Conservation (phyloP, 2,329 filamentous ascomycete genomes). For the Exophiala calicioides region DNA sequence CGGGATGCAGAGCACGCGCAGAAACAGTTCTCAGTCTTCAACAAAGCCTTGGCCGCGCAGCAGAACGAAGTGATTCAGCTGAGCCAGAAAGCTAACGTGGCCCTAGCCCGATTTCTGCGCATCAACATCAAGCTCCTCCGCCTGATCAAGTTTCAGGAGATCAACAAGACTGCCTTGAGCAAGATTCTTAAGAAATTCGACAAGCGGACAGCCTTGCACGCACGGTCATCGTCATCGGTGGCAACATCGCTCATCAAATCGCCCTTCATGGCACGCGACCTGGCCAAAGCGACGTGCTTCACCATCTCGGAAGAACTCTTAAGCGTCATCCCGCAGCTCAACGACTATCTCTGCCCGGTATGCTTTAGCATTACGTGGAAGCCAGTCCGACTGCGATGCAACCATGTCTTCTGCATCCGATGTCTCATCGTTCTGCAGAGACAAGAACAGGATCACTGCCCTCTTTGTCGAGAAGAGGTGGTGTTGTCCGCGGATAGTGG, state of each 20-base stretch:
- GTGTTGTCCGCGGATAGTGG: constrained; percentile 69
- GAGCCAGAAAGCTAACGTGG: constrained; percentile 63
- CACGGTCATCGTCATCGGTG: constrained; percentile 51
- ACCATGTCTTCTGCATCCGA: constrained; percentile 79
- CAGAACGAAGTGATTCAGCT: constrained; percentile 65
- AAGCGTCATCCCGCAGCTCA: constrained; percentile 73
- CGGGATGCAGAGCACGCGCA: constrained; percentile 67
- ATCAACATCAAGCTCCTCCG: constrained; percentile 77
- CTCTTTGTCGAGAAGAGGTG: constrained; percentile 71
- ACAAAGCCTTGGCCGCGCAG: constrained; percentile 52
- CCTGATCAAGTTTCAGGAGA: constrained; percentile 78
- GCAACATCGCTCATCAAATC: constrained; percentile 21
- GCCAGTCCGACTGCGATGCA: constrained; percentile 73
- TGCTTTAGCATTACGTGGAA: constrained; percentile 79
- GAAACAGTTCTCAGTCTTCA: constrained; percentile 70
- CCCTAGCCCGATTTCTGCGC: constrained; percentile 68
- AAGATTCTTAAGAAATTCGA: constrained; percentile 94
- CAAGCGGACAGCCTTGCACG: constrained; percentile 75
- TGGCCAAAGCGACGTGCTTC: constrained; percentile 74
- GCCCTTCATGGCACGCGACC: constrained; percentile 53
- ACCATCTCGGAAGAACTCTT: constrained; percentile 73
- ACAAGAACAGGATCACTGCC: constrained; percentile 67
- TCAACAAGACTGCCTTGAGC: constrained; percentile 73
- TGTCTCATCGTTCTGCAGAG: constrained; percentile 80
- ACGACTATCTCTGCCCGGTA: constrained; percentile 80